Evolutionary conservation across 2,329 filamentous ascomycete species (phyloP), one percentile per base, ranked within the genome.

Genomic region (Dactylellina drechsleri): DNA sequence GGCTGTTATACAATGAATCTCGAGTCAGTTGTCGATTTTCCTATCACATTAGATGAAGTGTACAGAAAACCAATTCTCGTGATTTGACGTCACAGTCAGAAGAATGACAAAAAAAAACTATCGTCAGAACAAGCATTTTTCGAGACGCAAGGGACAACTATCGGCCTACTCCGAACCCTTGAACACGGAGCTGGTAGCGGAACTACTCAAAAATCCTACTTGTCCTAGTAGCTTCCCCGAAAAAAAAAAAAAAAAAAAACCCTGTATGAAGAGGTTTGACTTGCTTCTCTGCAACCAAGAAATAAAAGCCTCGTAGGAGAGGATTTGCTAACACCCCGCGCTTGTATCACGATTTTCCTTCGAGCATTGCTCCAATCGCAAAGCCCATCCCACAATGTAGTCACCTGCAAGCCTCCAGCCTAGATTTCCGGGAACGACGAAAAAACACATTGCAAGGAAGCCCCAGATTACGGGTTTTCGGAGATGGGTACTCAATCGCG

Each of bases 371-470:
- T 52, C 18, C 36, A 41, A 13, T 20, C 15, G 40, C 59, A n/a
- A 53, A 3, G n/a, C 43, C 58, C n/a, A 40, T 43, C 23, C 23
- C 10, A 41, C 8, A 12, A 60, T 61, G 49, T 23, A 31, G 16
- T n/a, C 18, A 70, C 16, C 66, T 57, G 58, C 52, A 50, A 43
- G 23, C 50, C 20, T 49, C 41, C 50, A 61, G 66, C 66, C 66
- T 49, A 70, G 66, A 70, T 41, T 56, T 26, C 13, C 54, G 41
- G 26, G 13, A 13, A n/a, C 23, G 26, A 7, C 10, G 26, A 59
- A n/a, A 15, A 10, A 6, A 16, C n/a, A 2, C 16, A n/a, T 45
- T 5, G 2, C 56, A 47, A 28, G 40, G 18, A 10, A 13, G 28
- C n/a, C 53, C 53, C 31, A 59, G 18, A 23, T 53, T 62, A 56